A percentile compares a stretch with the other conserved stretches of the same genome.
Conservation (phyloP, 768 basidiomycete genomes). For the Lyophyllum decastes region DNA sequence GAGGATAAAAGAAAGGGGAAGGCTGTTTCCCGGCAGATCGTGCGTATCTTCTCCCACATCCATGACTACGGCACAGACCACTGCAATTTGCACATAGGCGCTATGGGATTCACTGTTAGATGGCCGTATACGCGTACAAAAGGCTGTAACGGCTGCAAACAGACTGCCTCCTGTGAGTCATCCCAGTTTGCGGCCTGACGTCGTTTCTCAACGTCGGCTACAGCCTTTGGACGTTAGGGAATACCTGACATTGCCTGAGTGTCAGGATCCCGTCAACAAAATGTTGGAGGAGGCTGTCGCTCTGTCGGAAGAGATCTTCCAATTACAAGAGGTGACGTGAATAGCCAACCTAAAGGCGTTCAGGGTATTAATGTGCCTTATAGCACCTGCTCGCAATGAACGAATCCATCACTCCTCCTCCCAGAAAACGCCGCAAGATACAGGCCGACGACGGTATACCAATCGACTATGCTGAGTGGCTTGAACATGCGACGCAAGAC, state of each 20-base stretch:
- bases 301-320: constrained; percentile 68
- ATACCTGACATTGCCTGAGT: constrained; percentile 38
- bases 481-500: constrained; percentile 45
- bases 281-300: constrained; percentile 62
- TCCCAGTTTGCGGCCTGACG: not conserved
- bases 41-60: constrained; percentile 35
- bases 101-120: constrained; percentile 89
- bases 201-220: not conserved
- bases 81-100: constrained; percentile 44
- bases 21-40: constrained; percentile 83
- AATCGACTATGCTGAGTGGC: constrained; percentile 32
- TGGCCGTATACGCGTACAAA: constrained; percentile 91
- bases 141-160: constrained; percentile 67
- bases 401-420: constrained; percentile 47
- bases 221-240: constrained; percentile 37
- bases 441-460: constrained; percentile 28
- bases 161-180: constrained; percentile 60
- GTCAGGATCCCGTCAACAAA: constrained; percentile 45
- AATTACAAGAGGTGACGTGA: constrained; percentile 61
- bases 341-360: not conserved
- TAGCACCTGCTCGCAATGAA: constrained; percentile 50
- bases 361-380: not conserved
- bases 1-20: constrained; percentile 81
- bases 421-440: constrained; percentile 58
- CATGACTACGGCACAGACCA: not conserved